Evolutionary conservation across 495 filamentous ascomycete species (phyloP), one percentile per base, ranked within the genome.

Genomic region (Letharia columbiana): DNA sequence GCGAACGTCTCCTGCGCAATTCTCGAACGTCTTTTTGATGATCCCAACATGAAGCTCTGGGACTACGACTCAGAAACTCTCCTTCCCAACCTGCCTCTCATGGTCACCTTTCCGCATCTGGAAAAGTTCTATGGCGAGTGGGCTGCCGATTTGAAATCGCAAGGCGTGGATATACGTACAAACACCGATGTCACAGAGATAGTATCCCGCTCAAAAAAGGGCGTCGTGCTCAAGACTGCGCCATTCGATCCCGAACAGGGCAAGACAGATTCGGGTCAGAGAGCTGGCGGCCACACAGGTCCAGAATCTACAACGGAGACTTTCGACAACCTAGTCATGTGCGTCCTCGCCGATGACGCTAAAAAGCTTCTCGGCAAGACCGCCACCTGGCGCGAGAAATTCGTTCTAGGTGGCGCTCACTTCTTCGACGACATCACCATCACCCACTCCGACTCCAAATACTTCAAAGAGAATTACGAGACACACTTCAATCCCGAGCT

Each of bases 391-490:
- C 79, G 79, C 50, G 90, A 93, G 71, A 81, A 75, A 40, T 83
- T 77, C 35, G 85, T 93, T 44, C 83, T 93, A 1, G 86, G 87
- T 45, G 85, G 85, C 49, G 88, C 88, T n/a, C 86, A 83, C 64
- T 92, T 91, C 75, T 90, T 81, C 73, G 84, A 92, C 78, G 90
- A 95, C 73, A 84, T 93, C 68, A 95, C 90, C 37, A 84, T 94
- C 72, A 94, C 90, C 35, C 90, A 95, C 73, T 84, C 79, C 58
- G 90, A 95, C 75, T 74, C 77, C n/a, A 72, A 81, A 4, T 95
- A 93, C 77, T 90, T 93, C 77, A 79, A 84, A 60, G 80, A 81
- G 23, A 84, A 91, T 68, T 93, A 92, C 77, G 89, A 95, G 67
- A 89, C 84, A 35, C 78, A 78, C 66, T 91, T 85, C 77, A 77